A percentile compares a stretch with the other conserved stretches of the same genome.
phyloP scores from a whole-genome alignment of 768 basidiomycete genomes.

The Trametes sanguinea region DNA sequence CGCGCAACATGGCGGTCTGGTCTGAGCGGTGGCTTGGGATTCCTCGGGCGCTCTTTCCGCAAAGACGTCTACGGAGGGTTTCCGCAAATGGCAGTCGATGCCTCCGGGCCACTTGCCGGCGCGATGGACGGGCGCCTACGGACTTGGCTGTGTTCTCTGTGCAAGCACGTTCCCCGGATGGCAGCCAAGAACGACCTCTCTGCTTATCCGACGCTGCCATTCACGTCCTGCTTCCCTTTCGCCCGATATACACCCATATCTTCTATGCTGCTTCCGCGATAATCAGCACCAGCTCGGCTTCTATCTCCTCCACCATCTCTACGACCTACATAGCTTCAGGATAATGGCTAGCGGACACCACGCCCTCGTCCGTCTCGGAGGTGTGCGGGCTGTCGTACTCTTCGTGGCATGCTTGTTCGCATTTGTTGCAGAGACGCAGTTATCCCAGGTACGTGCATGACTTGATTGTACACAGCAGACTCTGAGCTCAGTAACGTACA shows the following conservation, averaged over 20 bases:
- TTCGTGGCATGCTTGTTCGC: slow-evolving; percentile 64
- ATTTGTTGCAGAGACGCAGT: slow-evolving; percentile 76
- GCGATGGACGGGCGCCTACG: not conserved
- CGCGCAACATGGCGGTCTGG: slow-evolving; percentile 56
- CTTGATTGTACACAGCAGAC: not conserved
- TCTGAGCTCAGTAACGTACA: slow-evolving; percentile 29
- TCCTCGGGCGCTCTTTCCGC: not conserved
- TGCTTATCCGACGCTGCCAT: not conserved
- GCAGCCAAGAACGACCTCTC: not conserved
- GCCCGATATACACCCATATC: slow-evolving; percentile 2
- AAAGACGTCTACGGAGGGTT: not conserved
- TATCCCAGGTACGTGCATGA: slow-evolving; percentile 60
- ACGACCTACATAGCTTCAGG: not conserved
- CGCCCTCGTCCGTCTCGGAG: slow-evolving; percentile 38
- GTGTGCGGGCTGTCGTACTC: slow-evolving; percentile 50
- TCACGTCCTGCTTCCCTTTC: not conserved
- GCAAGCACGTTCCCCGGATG: not conserved
- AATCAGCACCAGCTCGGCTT: not conserved
- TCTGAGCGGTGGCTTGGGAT: slow-evolving; percentile 1
- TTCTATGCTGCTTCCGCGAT: not conserved
- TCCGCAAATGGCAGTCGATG: not conserved
- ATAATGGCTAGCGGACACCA: slow-evolving; percentile 21
- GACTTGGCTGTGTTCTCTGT: not conserved
- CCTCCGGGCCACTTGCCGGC: too few species aligned
- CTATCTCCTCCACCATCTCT: not conserved